These are phyloP conservation scores for Boletus vinaceobasis DNA, from an alignment of 768 basidiomycete genomes.

Conservation along the genomic window DNA sequence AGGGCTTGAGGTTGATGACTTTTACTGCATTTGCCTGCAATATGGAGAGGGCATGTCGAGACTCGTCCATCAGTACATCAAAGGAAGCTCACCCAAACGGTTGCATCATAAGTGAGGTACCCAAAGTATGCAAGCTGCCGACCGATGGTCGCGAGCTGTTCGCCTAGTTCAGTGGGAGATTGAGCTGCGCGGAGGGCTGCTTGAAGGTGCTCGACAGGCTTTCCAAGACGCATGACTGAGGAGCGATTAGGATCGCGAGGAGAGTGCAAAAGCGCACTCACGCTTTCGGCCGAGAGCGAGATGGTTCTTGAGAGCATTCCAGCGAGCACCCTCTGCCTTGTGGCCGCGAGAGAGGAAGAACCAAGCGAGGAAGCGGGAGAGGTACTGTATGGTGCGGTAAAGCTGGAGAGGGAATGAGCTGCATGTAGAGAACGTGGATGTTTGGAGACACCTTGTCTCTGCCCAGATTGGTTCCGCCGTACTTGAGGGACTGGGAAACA, in stretches of 20 bases:
- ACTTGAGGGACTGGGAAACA: constrained; percentile 71
- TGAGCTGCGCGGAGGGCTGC: constrained; percentile 74
- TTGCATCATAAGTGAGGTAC: constrained; percentile 77
- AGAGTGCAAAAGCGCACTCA: constrained; percentile 28
- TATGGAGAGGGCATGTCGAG: background rate
- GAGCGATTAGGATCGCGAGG: background rate
- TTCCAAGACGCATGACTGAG: constrained; percentile 87
- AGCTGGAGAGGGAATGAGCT: constrained; percentile 44
- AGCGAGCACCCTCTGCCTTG: constrained; percentile 68
- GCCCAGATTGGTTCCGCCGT: constrained; percentile 77
- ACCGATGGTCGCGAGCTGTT: constrained; percentile 75
- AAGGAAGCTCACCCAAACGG: constrained; percentile 71
- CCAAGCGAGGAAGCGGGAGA: constrained; percentile 87
- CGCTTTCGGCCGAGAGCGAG: constrained; percentile 84
- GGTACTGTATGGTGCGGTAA: constrained; percentile 90
- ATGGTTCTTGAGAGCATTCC: constrained; percentile 82
- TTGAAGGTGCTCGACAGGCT: constrained; percentile 92
- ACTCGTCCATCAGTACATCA: background rate
- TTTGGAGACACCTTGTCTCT: constrained; percentile 73
- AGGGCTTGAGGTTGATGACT: constrained; percentile 58
- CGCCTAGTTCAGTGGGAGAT: constrained; percentile 50
- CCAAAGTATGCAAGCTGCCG: constrained; percentile 88
- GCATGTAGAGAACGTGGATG: background rate
- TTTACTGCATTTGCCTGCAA: constrained; percentile 62
- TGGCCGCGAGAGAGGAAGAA: constrained; percentile 65